Base-by-base conservation (phyloP, 352 stramenopile genomes). In the Phytophthora foliorum region DNA sequence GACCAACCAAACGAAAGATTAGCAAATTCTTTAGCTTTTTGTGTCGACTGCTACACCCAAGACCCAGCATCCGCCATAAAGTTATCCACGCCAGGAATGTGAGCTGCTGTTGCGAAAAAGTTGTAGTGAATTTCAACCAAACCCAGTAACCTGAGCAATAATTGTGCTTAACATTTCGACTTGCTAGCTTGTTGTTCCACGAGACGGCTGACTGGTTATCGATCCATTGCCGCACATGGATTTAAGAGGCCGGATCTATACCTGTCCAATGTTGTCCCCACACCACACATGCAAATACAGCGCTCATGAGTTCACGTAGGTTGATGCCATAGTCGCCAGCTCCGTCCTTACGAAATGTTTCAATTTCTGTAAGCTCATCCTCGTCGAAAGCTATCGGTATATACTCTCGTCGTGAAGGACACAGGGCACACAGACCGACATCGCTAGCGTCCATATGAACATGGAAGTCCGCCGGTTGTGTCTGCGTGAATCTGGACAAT, bases 391-490 rank as follows among this genome's bases (percentile, higher is more conserved):
- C 8, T 0, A 71, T 46, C 9, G 58, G 56, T 13, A 66, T 6
- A 46, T 58, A 68, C 42, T 72, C 50, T 1, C 25, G 2, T 10
- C 34, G 22, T 17, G 48, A 42, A 2, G 45, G 57, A 48, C 46
- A 69, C 4, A 72, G 31, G 17, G 62, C 57, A 53, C 62, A 76
- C 4, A 76, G 36, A 4, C 57, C 52, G 4, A 38, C 4, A 25
- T 76, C 61, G 14, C 51, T 75, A 10, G 56, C 62, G 25, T 69
- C 68, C 68, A 72, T 72, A 25, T 48, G 19, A 3, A 71, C 25
- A 13, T 52, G 2, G 5, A 55, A 14, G 21, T 57, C 55, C 5
- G 34, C 11, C 2, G 34, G 29, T 63, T 63, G 29, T 8, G 17
- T 11, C 5, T 25, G 16, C 16, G 22, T 13, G 36, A 58, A 58